A percentile compares a stretch with the other conserved stretches of the same genome.
These are phyloP conservation scores for Fusarium clavum DNA, from an alignment of 2,329 filamentous ascomycete species.

Conservation along the genomic window DNA sequence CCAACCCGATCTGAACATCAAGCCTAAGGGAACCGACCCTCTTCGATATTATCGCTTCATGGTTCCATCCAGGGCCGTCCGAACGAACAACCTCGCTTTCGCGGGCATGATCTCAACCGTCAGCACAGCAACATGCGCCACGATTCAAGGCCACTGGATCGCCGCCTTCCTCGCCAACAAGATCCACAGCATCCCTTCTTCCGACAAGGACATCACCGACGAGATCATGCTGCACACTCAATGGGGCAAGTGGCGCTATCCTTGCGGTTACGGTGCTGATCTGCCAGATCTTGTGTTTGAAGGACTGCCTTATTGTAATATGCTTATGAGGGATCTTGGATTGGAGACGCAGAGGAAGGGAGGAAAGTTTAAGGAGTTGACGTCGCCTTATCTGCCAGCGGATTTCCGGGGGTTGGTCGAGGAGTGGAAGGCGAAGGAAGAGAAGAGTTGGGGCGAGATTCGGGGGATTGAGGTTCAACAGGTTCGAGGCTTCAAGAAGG, in stretches of 20 bases:
- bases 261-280: slow-evolving; percentile 70
- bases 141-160: slow-evolving; percentile 63
- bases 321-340: slow-evolving; percentile 74
- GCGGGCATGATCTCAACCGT: slow-evolving; percentile 50
- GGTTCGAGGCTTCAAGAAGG: slow-evolving; percentile 1
- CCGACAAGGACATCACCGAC: slow-evolving; percentile 57
- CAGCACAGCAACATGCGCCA: slow-evolving; percentile 51
- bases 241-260: slow-evolving; percentile 77
- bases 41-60: slow-evolving; percentile 47
- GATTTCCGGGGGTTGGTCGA: slow-evolving; percentile 46
- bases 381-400: slow-evolving; percentile 33
- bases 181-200: slow-evolving; percentile 50
- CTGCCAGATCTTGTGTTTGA: slow-evolving; percentile 81
- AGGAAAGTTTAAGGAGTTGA: slow-evolving; percentile 24
- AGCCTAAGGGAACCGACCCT: slow-evolving; percentile 34
- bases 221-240: slow-evolving; percentile 73
- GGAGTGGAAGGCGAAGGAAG: slow-evolving; percentile 41
- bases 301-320: slow-evolving; percentile 67
- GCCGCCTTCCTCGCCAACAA: slow-evolving; percentile 67
- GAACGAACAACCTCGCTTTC: slow-evolving; percentile 49
- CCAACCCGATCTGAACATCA: slow-evolving; percentile 37
- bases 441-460: background rate
- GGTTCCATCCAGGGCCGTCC: slow-evolving; percentile 33
- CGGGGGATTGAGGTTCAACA: slow-evolving; percentile 3
- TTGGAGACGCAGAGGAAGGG: slow-evolving; percentile 54